These are phyloP conservation scores for Trichoderma simmonsii DNA, from an alignment of 2,329 filamentous ascomycete species.

Conservation along the genomic window DNA sequence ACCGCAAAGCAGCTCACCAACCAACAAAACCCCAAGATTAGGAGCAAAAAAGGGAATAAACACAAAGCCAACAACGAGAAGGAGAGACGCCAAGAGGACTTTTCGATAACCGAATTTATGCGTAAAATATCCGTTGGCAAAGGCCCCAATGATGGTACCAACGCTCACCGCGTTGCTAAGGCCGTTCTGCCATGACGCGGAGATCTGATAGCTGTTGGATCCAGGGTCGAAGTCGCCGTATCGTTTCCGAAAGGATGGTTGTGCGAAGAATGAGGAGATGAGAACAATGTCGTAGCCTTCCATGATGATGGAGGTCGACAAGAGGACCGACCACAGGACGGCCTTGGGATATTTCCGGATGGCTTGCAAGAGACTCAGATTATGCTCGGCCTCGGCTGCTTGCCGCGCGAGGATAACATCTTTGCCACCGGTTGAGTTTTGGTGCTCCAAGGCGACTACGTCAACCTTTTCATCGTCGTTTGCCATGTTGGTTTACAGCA, in stretches of 20 bases:
- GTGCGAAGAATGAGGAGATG: slow-evolving; percentile 37
- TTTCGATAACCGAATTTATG: slow-evolving; percentile 39
- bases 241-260: slow-evolving; percentile 22
- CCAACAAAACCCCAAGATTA: not conserved
- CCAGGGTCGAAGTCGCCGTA: not conserved
- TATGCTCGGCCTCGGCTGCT: not conserved
- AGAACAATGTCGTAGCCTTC: slow-evolving; percentile 39
- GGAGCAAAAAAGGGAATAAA: not conserved
- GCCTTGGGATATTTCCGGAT: slow-evolving; percentile 33
- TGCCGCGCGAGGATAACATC: not conserved
- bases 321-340: slow-evolving; percentile 35
- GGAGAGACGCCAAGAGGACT: not conserved
- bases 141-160: slow-evolving; percentile 47
- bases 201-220: slow-evolving; percentile 28
- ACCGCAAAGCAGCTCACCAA: not conserved
- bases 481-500: not conserved
- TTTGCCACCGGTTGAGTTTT: not conserved
- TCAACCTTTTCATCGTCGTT: not conserved
- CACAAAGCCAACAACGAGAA: not conserved
- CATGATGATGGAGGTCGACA: slow-evolving; percentile 41
- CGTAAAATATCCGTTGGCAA: slow-evolving; percentile 19
- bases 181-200: slow-evolving; percentile 49
- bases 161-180: slow-evolving; percentile 43
- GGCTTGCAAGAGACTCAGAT: slow-evolving; percentile 22
- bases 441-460: not conserved